phyloP scores from a whole-genome alignment of 495 filamentous ascomycete species.

The Stereocaulon alpinum region DNA sequence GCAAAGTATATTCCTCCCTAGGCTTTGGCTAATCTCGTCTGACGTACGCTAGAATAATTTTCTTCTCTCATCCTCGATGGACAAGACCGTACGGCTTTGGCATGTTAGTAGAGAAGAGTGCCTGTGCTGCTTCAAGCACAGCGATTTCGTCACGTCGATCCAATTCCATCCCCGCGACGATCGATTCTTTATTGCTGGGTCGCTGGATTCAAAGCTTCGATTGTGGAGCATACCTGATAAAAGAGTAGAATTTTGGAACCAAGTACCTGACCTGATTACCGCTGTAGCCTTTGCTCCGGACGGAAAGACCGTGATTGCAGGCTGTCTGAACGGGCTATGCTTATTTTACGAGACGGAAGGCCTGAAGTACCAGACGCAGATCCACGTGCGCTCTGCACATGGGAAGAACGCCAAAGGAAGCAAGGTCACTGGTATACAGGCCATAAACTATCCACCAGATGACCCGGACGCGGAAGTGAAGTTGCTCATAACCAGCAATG shows the following conservation, averaged over 20 bases:
- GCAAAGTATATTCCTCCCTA: slow-evolving; percentile 52
- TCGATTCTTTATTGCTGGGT: slow-evolving; percentile 92
- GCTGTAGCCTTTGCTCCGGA: slow-evolving; percentile 91
- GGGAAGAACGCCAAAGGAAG: slow-evolving; percentile 93
- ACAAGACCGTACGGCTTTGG: slow-evolving; percentile 95
- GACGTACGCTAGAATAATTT: slow-evolving; percentile 67
- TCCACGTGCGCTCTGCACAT: slow-evolving; percentile 80
- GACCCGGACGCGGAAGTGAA: slow-evolving; percentile 66
- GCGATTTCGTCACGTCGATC: slow-evolving; percentile 89
- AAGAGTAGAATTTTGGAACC: slow-evolving; percentile 75
- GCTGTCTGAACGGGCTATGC: slow-evolving; percentile 75
- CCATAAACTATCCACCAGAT: slow-evolving; percentile 51
- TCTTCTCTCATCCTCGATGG: slow-evolving; percentile 91
- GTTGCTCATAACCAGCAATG: slow-evolving; percentile 86
- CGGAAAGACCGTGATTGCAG: slow-evolving; percentile 81
- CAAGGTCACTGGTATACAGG: slow-evolving; percentile 93
- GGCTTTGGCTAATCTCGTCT: slow-evolving; percentile 8
- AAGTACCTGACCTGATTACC: slow-evolving; percentile 81
- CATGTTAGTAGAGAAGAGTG: slow-evolving; percentile 79
- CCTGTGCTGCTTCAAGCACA: slow-evolving; percentile 92
- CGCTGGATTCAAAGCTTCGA: slow-evolving; percentile 80
- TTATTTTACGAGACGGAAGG: slow-evolving; percentile 94
- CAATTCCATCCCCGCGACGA: slow-evolving; percentile 93
- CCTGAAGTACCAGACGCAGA: slow-evolving; percentile 68
- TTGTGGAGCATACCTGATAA: slow-evolving; percentile 98